Evolutionary conservation across 768 basidiomycete species (phyloP).

Genomic region (Lepiota brunneoincarnata): DNA sequence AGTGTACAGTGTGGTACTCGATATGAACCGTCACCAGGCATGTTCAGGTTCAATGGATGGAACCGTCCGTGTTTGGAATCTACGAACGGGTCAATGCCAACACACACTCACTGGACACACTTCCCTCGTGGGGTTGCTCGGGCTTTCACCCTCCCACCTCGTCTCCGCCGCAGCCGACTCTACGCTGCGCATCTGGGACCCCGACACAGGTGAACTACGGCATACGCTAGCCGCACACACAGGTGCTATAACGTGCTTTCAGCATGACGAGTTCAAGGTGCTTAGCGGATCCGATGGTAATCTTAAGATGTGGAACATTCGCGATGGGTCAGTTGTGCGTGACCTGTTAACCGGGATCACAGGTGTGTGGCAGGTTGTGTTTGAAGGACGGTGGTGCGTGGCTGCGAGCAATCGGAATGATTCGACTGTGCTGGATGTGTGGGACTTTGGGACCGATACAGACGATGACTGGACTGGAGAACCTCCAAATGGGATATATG

Average conservation of each 20-base stretch:
- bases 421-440: conserved; percentile 80
- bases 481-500: conserved; percentile 67
- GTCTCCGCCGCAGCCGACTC: conserved; percentile 98
- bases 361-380: conserved; percentile 97
- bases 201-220: conserved; percentile 73
- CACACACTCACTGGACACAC: conserved; percentile 88
- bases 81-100: conserved; percentile 75
- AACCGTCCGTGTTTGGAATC: conserved; percentile 93
- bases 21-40: conserved; percentile 81
- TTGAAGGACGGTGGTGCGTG: conserved; percentile 92
- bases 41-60: conserved; percentile 99
- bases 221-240: conserved; percentile 88
- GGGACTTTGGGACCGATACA: conserved; percentile 79
- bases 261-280: conserved; percentile 97
- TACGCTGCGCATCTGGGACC: conserved; percentile 93
- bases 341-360: conserved; percentile 90
- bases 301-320: conserved; percentile 96
- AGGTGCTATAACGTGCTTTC: conserved; percentile 99
- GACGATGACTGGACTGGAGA: conserved; percentile 83
- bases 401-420: conserved; percentile 86
- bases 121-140: conserved; percentile 91
- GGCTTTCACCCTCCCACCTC: conserved; percentile 83
- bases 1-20: conserved; percentile 97
- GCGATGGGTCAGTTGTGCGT: conserved; percentile 80
- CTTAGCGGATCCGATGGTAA: conserved; percentile 94